These are phyloP conservation scores for Colletotrichum eleusines DNA, from an alignment of 2,329 filamentous ascomycete species.

Conservation along the genomic window DNA sequence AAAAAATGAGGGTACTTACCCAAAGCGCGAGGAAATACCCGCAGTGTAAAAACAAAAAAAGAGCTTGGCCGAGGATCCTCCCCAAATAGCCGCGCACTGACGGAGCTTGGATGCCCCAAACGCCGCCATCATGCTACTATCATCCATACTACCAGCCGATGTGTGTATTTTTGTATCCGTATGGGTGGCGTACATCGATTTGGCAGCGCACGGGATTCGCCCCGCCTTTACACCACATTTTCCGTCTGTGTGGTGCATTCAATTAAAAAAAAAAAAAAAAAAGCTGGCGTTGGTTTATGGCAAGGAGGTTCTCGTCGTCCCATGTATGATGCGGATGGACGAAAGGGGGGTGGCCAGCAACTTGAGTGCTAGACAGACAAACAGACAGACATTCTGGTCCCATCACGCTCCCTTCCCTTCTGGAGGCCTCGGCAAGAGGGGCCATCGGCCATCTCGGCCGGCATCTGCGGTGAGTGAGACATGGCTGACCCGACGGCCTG, in stretches of 20 bases:
- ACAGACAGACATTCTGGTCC: no score
- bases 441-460: neutral
- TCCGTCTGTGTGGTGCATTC: neutral
- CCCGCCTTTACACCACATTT: neutral
- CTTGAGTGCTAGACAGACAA: no score
- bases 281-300: neutral
- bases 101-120: neutral
- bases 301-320: slow-evolving; percentile 5
- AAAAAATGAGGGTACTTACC: no score
- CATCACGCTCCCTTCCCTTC: neutral
- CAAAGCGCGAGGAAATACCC: no score
- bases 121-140: neutral
- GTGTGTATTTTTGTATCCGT: neutral
- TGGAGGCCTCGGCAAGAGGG: neutral
- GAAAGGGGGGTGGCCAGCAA: neutral
- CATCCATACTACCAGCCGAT: neutral
- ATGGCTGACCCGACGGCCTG: slow-evolving; percentile 2
- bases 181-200: neutral
- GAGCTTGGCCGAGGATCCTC: neutral
- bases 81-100: slow-evolving; percentile 33
- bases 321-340: neutral
- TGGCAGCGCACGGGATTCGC: slow-evolving; percentile 3
- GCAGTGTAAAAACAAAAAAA: no score
- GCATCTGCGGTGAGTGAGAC: slow-evolving; percentile 1
- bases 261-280: neutral